Percentiles rank a stretch among this genome's conserved stretches.
Conservation (phyloP, 805 yeast species). For the Wickerhamomyces kurtzmanii region DNA sequence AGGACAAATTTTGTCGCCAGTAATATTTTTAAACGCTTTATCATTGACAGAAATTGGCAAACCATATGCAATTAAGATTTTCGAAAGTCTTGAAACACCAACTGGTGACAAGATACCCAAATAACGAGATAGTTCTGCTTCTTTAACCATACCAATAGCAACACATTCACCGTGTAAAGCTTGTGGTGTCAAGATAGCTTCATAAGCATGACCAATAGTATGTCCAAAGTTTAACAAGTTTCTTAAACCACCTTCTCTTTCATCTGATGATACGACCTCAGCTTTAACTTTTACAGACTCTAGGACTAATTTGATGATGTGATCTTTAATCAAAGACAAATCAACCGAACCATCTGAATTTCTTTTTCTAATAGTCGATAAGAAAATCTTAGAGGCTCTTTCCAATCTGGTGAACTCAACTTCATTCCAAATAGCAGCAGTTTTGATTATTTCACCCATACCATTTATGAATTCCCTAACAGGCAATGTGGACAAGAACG, state of each 20-base stretch:
- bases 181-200: slow-evolving; percentile 94
- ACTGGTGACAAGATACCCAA: slow-evolving; percentile 83
- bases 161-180: slow-evolving; percentile 98
- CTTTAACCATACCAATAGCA: slow-evolving; percentile 90
- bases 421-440: slow-evolving; percentile 97
- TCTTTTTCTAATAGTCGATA: slow-evolving; percentile 50
- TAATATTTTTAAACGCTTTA: slow-evolving; percentile 57
- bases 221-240: slow-evolving; percentile 93
- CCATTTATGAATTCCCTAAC: slow-evolving; percentile 94
- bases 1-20: slow-evolving; percentile 64
- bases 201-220: slow-evolving; percentile 95
- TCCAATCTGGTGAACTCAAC: slow-evolving; percentile 81
- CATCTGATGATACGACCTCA: slow-evolving; percentile 87
- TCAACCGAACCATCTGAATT: slow-evolving; percentile 44
- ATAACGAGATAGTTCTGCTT: slow-evolving; percentile 92
- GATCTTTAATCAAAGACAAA: slow-evolving; percentile 58
- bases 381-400: slow-evolving; percentile 56
- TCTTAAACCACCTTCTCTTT: slow-evolving; percentile 90
- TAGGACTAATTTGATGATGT: slow-evolving; percentile 66
- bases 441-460: slow-evolving; percentile 96
- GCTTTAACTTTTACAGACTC: slow-evolving; percentile 91
- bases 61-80: slow-evolving; percentile 77
- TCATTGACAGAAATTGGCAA: slow-evolving; percentile 77
- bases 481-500: slow-evolving; percentile 82
- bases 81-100: slow-evolving; percentile 83